phyloP scores from a whole-genome alignment of 805 yeast species.

The Cyberlindnera euphorbiiphila region DNA sequence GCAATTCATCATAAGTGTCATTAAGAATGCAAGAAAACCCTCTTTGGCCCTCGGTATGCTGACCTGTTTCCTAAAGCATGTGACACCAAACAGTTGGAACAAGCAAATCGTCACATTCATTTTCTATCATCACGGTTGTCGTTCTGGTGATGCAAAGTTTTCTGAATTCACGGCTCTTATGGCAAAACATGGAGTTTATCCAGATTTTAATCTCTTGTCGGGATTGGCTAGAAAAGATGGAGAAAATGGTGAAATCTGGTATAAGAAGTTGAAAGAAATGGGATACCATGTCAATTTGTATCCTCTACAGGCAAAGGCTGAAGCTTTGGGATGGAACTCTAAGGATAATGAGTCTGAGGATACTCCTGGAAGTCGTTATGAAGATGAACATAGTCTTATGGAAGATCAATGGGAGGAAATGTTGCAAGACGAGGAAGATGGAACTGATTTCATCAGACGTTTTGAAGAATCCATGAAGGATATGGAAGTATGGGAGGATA shows the following conservation, averaged over 20 bases:
- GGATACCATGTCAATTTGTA: slow-evolving; percentile 7
- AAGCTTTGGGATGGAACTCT: slow-evolving; percentile 10
- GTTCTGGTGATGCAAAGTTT: slow-evolving; percentile 6
- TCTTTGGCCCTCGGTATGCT: slow-evolving; percentile 17
- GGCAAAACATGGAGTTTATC: slow-evolving; percentile 10
- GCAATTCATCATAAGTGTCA: slow-evolving; percentile 13
- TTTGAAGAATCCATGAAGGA: slow-evolving; percentile 1
- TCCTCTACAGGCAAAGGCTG: slow-evolving; percentile 7
- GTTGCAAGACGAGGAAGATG: slow-evolving; percentile 3
- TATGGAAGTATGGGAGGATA: slow-evolving; percentile 1
- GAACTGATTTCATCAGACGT: not conserved
- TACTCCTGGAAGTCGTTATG: slow-evolving; percentile 7
- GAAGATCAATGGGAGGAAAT: slow-evolving; percentile 9
- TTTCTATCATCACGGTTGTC: slow-evolving; percentile 15
- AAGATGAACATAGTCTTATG: not conserved
- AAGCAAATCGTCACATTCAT: slow-evolving; percentile 9
- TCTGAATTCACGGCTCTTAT: slow-evolving; percentile 10
- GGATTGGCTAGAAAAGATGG: slow-evolving; percentile 12
- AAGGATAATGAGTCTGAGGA: not conserved
- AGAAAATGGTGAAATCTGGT: slow-evolving; percentile 13
- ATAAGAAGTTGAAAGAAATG: slow-evolving; percentile 8
- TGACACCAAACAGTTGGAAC: slow-evolving; percentile 5
- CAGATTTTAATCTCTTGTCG: slow-evolving; percentile 17
- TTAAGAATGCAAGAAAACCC: slow-evolving; percentile 12
- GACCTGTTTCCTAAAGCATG: slow-evolving; percentile 8